Conservation (phyloP, 2,329 filamentous ascomycete species). For the Colletotrichum sp. region DNA sequence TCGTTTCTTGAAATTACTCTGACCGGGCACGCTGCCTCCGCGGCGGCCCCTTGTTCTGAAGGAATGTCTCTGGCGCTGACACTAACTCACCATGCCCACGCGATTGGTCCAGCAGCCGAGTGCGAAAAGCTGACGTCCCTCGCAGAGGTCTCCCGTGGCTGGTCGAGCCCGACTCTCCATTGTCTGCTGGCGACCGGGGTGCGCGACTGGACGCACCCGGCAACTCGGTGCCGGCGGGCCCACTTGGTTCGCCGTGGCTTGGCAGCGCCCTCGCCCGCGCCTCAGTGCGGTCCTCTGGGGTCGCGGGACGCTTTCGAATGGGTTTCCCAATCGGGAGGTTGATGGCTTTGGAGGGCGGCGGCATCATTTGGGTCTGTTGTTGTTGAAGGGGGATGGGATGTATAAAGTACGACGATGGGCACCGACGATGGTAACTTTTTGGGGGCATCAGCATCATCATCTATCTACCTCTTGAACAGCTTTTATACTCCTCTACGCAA, state of each 20-base stretch:
- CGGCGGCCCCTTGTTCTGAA: not conserved
- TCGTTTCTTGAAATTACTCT: not conserved
- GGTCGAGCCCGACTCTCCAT: not conserved
- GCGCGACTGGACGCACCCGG: conserved; percentile 2
- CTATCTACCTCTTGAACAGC: not conserved
- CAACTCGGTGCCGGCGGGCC: conserved; percentile 6
- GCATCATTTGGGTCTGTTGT: not conserved
- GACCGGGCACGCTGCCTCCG: not conserved
- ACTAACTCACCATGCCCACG: not conserved
- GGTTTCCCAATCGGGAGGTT: conserved; percentile 6
- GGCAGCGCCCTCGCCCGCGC: not conserved
- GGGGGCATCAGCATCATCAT: not conserved
- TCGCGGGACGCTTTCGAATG: conserved; percentile 7
- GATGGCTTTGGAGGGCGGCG: not conserved
- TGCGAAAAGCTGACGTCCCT: conserved; percentile 6
- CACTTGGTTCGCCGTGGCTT: conserved; percentile 18
- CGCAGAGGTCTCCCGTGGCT: not conserved
- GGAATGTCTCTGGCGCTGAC: not conserved
- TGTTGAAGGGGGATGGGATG: not conserved
- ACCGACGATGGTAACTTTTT: fast-evolving
- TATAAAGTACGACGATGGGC: not conserved
- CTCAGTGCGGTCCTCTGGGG: not conserved
- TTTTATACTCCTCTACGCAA: not conserved
- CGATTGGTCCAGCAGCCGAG: conserved; percentile 9
- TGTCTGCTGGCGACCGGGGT: not conserved